Conservation (phyloP, 1,139 yeast genomes). For the Pichia sp. region DNA sequence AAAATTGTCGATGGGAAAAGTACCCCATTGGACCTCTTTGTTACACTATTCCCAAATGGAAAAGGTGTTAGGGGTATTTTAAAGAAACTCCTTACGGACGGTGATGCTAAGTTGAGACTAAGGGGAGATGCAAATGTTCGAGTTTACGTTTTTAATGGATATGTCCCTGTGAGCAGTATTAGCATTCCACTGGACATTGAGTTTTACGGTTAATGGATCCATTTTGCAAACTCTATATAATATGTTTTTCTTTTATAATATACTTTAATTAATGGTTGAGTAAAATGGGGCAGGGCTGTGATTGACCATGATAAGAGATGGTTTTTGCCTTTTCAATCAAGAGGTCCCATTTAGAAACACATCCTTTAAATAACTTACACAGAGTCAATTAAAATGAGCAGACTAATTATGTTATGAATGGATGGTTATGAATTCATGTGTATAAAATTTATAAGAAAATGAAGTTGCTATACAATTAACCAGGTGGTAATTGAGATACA, state of each 20-base stretch:
- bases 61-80: slow-evolving; percentile 28
- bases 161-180: slow-evolving; percentile 27
- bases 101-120: slow-evolving; percentile 27
- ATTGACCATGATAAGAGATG: too few relatives aligned
- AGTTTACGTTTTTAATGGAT: slow-evolving; percentile 26
- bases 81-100: slow-evolving; percentile 25
- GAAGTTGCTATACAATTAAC: slow-evolving; percentile 37
- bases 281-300: too few relatives aligned
- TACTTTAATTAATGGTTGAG: too few relatives aligned
- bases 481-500: slow-evolving; percentile 87
- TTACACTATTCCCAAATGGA: slow-evolving; percentile 28
- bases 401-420: too few relatives aligned
- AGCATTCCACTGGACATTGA: slow-evolving; percentile 27
- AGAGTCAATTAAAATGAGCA: too few relatives aligned
- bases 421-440: too few relatives aligned
- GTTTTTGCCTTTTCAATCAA: too few relatives aligned
- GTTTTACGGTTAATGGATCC: neutral
- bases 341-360: too few relatives aligned
- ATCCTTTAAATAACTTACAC: too few relatives aligned
- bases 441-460: neutral
- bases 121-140: slow-evolving; percentile 29
- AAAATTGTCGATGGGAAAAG: slow-evolving; percentile 21
- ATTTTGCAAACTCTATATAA: too few relatives aligned
- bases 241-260: too few relatives aligned
- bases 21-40: slow-evolving; percentile 23